Conservation (phyloP, 1,139 yeast genomes). For the Taphrina flavorubra region DNA sequence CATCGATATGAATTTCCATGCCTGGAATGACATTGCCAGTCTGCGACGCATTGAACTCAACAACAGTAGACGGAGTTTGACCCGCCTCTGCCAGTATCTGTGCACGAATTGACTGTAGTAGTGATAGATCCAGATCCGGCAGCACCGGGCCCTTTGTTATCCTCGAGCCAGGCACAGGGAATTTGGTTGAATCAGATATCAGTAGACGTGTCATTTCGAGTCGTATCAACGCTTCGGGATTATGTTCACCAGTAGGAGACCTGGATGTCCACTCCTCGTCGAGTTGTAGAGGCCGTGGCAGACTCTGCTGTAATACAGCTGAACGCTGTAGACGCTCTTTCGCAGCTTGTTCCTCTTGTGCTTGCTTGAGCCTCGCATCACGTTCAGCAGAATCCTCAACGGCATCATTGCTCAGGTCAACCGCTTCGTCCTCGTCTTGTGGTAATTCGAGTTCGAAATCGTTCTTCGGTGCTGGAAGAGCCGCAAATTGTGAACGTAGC, state of each 20-base stretch:
- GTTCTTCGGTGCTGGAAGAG: conserved; percentile 63
- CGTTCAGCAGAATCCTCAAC: conserved; percentile 54
- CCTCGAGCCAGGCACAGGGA: conserved; percentile 48
- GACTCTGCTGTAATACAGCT: conserved; percentile 58
- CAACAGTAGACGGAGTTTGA: conserved; percentile 43
- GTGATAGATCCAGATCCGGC: conserved; percentile 50
- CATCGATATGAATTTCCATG: conserved; percentile 26
- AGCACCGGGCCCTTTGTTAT: conserved; percentile 47
- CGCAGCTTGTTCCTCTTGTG: conserved; percentile 48
- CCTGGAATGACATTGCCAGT: conserved; percentile 31
- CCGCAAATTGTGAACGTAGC: conserved; percentile 52
- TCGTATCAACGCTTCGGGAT: conserved; percentile 39
- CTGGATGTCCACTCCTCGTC: conserved; percentile 17
- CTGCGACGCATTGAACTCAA: conserved; percentile 17
- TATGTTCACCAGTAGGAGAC: too few relatives aligned
- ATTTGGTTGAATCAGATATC: conserved; percentile 59
- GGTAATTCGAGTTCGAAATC: conserved; percentile 62
- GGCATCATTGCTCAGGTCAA: conserved; percentile 41
- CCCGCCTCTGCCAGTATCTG: conserved; percentile 22
- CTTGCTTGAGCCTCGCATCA: conserved; percentile 48
- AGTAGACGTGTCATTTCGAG: conserved; percentile 51
- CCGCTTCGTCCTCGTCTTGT: conserved; percentile 50
- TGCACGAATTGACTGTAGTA: conserved; percentile 30
- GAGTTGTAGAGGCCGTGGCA: conserved; percentile 59
- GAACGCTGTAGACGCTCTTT: conserved; percentile 55